Base-by-base conservation (phyloP, 148 eudicot genomes). In the Bassia scoparia region DNA sequence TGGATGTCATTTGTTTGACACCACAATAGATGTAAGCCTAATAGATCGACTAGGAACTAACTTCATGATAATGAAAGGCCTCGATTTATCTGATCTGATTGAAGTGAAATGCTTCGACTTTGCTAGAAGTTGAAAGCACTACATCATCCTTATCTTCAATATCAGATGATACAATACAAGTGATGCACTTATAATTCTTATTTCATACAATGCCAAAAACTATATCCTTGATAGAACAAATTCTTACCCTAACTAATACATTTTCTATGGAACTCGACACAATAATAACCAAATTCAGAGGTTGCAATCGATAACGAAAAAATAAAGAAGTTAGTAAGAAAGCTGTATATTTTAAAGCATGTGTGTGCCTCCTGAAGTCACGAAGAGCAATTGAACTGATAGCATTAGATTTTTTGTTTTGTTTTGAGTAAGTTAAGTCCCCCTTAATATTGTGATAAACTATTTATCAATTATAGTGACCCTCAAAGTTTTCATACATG, bases 61-160 rank as follows among this genome's bases (percentile, higher is more conserved):
- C 69, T 41, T 43, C 69, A 43, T 66, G 68, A 64, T 37, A 38
- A 38, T 41, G 69, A 43, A 44, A 41, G 52, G 33, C 69, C 69
- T 43, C 43, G 69, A 66, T 66, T 66, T 11, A 41, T 41, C 8
- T 66, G 46, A 41, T 41, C 8, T 66, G 53, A 13, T 24, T 29
- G 33, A 43, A 66, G 34, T 66, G 53, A 53, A 41, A 26, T 34
- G 21, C 43, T 24, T n/a, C n/a, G n/a, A 43, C 69, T 66, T 66
- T 66, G 53, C n/a, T 66, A 41, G 2, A 23, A 66, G 33, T 23
- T 66, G 52, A 66, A 41, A 66, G 31, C 34, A 66, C 33, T 18
- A 37, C 44, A 21, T 37, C 29, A 43, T 41, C 46, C 49, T 66
- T 66, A n/a, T 66, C 33, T 6, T 5, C 34, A 13, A 3, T 37